These are phyloP conservation scores for Trametes punicea DNA, from an alignment of 768 basidiomycete species.

Conservation along the genomic window DNA sequence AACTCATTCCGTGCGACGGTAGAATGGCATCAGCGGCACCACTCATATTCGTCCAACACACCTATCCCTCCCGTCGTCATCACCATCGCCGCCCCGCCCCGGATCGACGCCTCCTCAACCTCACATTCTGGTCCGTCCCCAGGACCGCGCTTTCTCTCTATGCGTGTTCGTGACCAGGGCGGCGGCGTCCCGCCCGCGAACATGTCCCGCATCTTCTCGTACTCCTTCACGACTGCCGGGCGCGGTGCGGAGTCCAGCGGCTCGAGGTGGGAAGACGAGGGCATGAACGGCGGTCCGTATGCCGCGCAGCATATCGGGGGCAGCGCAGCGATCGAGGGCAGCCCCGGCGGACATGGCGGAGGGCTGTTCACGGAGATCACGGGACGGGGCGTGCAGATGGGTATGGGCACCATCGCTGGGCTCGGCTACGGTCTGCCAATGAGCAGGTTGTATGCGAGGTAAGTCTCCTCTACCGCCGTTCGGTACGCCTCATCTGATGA, in stretches of 20 bases:
- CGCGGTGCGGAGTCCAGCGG: conserved; percentile 33
- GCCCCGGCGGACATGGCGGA: conserved; percentile 32
- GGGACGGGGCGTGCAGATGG: conserved; percentile 70
- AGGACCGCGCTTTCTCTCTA: conserved; percentile 61
- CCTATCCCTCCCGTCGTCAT: conserved; percentile 61
- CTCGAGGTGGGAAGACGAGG: conserved; percentile 33
- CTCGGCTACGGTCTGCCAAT: conserved; percentile 85
- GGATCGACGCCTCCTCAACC: conserved; percentile 36
- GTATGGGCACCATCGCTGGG: conserved; percentile 87
- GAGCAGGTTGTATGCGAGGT: conserved; percentile 71
- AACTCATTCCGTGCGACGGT: conserved; percentile 89
- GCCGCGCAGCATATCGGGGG: conserved; percentile 78
- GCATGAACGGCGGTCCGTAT: conserved; percentile 64
- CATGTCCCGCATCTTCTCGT: conserved; percentile 81
- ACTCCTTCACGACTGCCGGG: conserved; percentile 87
- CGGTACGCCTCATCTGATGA: conserved; percentile 18
- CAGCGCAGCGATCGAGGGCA: conserved; percentile 49
- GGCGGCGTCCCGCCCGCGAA: conserved; percentile 77
- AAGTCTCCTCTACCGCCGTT: not conserved
- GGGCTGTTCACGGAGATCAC: conserved; percentile 77
- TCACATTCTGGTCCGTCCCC: conserved; percentile 43
- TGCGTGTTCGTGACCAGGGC: conserved; percentile 82
- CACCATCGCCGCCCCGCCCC: conserved; percentile 63
- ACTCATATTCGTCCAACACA: conserved; percentile 22
- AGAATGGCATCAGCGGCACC: conserved; percentile 57